Percentiles rank a stretch among this genome's conserved stretches.
phyloP scores from a whole-genome alignment of 192 early-diverging fungal genomes.

The Lunasporangiospora selenospora region DNA sequence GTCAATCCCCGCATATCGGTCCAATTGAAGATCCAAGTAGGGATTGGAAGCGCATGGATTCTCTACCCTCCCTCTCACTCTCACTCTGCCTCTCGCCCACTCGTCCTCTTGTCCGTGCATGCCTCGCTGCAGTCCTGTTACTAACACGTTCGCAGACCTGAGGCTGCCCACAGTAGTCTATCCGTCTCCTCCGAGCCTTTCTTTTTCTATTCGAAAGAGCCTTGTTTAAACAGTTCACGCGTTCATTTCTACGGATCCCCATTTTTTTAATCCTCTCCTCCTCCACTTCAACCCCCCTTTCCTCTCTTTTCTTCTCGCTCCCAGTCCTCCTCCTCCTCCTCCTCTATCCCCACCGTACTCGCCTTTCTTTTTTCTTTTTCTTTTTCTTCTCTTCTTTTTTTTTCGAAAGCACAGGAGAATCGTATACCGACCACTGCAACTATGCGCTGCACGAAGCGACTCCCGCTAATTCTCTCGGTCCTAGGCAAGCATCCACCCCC shows the following conservation, averaged over 20 bases:
- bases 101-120: too few species aligned
- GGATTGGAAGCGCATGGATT: conserved; percentile 42
- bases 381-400: background rate
- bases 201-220: too few species aligned
- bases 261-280: background rate
- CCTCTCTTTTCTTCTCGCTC: background rate
- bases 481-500: conserved; percentile 9
- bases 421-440: background rate
- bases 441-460: conserved; percentile 46
- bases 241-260: conserved; percentile 1
- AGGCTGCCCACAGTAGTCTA: too few species aligned
- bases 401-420: background rate
- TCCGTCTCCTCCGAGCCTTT: too few species aligned
- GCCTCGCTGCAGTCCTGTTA: too few species aligned
- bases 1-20: too few species aligned
- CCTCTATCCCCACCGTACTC: background rate
- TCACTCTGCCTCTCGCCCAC: too few species aligned
- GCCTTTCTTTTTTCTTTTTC: background rate
- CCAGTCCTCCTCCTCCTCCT: background rate
- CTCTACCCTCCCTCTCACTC: conserved; percentile 10
- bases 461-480: conserved; percentile 42
- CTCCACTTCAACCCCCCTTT: background rate
- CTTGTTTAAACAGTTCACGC: too few species aligned
- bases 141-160: too few species aligned
- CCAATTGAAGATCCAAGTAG: conserved; percentile 36